Evolutionary conservation across 2,329 filamentous ascomycete genomes (phyloP).

Genomic region (Lecanoromycetidae sp.): DNA sequence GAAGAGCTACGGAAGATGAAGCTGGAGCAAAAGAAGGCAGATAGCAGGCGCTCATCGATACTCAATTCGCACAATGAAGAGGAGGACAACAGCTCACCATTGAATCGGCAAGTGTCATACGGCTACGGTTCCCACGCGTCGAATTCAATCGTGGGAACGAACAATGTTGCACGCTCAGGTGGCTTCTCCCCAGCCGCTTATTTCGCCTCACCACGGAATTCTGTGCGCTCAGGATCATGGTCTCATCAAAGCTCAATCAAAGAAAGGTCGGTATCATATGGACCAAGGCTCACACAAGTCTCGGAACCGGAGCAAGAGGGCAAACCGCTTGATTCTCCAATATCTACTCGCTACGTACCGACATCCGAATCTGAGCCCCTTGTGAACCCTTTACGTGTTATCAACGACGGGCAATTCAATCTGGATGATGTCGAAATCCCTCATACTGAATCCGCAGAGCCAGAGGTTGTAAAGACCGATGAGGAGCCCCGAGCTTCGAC

Average conservation of each 20-base stretch:
- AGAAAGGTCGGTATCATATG: slow-evolving; percentile 27
- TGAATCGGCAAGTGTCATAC: slow-evolving; percentile 24
- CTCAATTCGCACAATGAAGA: slow-evolving; percentile 17
- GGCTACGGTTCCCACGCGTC: slow-evolving; percentile 32
- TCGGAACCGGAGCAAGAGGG: slow-evolving; percentile 30
- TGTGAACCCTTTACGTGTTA: slow-evolving; percentile 7
- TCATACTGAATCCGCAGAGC: slow-evolving; percentile 2
- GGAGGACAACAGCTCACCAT: slow-evolving; percentile 8
- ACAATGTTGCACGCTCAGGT: slow-evolving; percentile 27
- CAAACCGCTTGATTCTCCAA: slow-evolving; percentile 21
- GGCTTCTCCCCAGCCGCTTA: slow-evolving; percentile 31
- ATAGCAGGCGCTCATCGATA: slow-evolving; percentile 28
- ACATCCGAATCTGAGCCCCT: slow-evolving; percentile 16
- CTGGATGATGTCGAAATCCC: slow-evolving; percentile 6
- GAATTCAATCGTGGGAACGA: slow-evolving; percentile 30
- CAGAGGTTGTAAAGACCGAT: background rate
- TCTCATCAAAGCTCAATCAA: slow-evolving; percentile 23
- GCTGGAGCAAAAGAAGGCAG: slow-evolving; percentile 28
- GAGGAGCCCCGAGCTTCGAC: slow-evolving; percentile 24
- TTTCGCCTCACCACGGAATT: slow-evolving; percentile 31
- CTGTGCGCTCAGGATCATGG: slow-evolving; percentile 28
- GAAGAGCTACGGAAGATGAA: slow-evolving; percentile 36
- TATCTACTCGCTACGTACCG: slow-evolving; percentile 18
- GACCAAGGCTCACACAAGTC: slow-evolving; percentile 29
- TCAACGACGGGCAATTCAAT: slow-evolving; percentile 10